phyloP scores from a whole-genome alignment of 2,329 filamentous ascomycete genomes.

The Chrysoporthe austroafricana region DNA sequence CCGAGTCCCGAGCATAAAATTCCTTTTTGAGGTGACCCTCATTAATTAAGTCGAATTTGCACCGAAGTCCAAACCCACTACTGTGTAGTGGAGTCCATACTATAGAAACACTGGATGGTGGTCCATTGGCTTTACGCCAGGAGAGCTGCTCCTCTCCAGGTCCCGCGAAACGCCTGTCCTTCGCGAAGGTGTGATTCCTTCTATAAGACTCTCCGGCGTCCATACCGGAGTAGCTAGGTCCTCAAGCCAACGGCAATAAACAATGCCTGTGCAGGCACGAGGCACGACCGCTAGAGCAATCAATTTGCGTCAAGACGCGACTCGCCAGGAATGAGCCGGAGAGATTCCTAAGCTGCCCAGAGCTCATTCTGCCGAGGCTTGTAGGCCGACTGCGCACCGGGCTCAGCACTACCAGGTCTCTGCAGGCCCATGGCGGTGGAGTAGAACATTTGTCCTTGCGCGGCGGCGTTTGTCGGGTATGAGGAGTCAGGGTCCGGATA shows the following conservation, averaged over 20 bases:
- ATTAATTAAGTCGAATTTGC: slow-evolving; percentile 16
- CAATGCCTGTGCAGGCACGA: background rate
- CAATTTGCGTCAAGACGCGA: background rate
- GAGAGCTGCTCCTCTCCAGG: background rate
- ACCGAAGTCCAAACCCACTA: slow-evolving; percentile 5
- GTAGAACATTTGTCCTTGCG: slow-evolving; percentile 70
- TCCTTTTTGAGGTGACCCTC: background rate
- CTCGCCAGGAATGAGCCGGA: background rate
- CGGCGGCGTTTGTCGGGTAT: slow-evolving; percentile 58
- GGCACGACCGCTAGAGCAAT: background rate
- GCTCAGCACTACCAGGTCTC: slow-evolving; percentile 75
- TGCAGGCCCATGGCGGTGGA: slow-evolving; percentile 65
- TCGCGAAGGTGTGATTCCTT: background rate
- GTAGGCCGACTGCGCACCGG: slow-evolving; percentile 59
- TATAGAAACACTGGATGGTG: slow-evolving; percentile 12
- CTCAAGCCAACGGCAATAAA: background rate
- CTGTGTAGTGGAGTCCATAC: background rate
- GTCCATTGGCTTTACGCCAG: background rate
- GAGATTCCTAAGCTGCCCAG: slow-evolving; percentile 45
- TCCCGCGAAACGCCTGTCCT: background rate
- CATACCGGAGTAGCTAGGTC: background rate
- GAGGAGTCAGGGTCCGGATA: slow-evolving; percentile 80
- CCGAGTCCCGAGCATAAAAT: slow-evolving; percentile 8
- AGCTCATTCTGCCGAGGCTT: slow-evolving; percentile 60
- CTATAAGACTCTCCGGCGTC: background rate